Evolutionary conservation across 2,329 filamentous ascomycete genomes (phyloP), one percentile per base, ranked within the genome.

Genomic region (Dactylonectria estremocensis): DNA sequence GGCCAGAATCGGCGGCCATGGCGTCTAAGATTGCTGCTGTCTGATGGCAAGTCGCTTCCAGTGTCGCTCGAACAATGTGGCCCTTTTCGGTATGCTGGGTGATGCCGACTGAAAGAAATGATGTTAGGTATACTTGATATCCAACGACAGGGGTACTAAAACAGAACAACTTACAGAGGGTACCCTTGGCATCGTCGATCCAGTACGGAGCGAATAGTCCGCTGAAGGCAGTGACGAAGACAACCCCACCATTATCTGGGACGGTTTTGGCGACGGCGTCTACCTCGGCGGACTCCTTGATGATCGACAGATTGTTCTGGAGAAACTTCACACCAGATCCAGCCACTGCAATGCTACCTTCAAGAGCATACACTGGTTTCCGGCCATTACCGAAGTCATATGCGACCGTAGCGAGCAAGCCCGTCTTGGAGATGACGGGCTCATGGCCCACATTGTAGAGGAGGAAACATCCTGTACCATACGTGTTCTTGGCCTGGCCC

Each of bases 191-290:
- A 81, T 97, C 93, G 78, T 97, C 94, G 69, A 97, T 95, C 95
- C 95, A 97, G 81, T 97, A 97, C 0, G 95, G 95, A 1, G 95
- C 95, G 78, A 97, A 97, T 3, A 97, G 87, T 61, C 95, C 95
- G 80, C 92, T 95, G 79, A 97, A 97, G 1, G 95, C 95, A 3
- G 95, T 97, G 67, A 97, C 95, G 75, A 97, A 91, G 18, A 95
- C 89, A 61, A 95, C 92, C 8, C 95, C 95, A 62, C 94, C 95
- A 68, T 92, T 97, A 79, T 97, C 92, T 2, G 83, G 74, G 8
- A 90, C 87, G 0, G 83, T 84, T 74, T 83, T 81, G 33, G 87
- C 88, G 35, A 90, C 80, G 58, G 83, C 80, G 22, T 83, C 86
- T 61, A 89, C 85, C 66, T 85, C 81, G 66, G 81, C 81, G 2